Base-by-base conservation (phyloP, 495 filamentous ascomycete species). In the Penicillium atrosanguineum region DNA sequence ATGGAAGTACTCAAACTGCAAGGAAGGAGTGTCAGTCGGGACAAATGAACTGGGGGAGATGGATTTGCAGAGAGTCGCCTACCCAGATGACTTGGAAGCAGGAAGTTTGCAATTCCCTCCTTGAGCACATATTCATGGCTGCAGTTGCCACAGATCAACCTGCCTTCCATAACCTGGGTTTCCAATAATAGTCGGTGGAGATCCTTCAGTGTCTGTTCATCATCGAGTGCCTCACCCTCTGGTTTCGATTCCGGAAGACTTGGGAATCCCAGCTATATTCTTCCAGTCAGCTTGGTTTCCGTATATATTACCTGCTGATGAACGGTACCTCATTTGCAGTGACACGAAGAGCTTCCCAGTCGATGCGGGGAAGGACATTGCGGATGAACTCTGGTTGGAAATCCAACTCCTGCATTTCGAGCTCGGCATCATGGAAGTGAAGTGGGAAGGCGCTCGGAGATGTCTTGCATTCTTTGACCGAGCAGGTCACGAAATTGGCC, bases 401-500 rank as follows among this genome's bases (percentile, higher is more conserved):
- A 42, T 91, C 87, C 47, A 89, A 69, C 46, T 93, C 89, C 47
- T 90, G 83, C 46, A 86, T 83, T 59, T 87, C 90, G 15, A 98
- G 83, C 67, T 96, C 92, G 47, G 88, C 92, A 55, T 97, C 91
- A 47, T 83, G 83, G 44, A 93, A 92, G 68, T 97, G 95, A 19
- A 97, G 78, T 0, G 95, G 92, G 62, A 95, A 97, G 9, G 91
- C 87, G 31, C 77, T 70, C 9, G 84, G 69, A 8, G 82, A 82
- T 49, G 84, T 75, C 71, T 96, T 96, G 86, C 94, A 99, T 34
- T 87, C 71, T 72, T 95, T 96, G 61, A 95, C 87, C 19, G 94
- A 92, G 80, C 94, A 99, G 53, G 90, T 92, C 62, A 99, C 79
- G 70, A 97, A 99, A 73, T 97, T 97, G 60, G 93, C 87, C 44